Base-by-base conservation (phyloP, 2,329 filamentous ascomycete genomes). In the Calonectria pseudoreteaudii region DNA sequence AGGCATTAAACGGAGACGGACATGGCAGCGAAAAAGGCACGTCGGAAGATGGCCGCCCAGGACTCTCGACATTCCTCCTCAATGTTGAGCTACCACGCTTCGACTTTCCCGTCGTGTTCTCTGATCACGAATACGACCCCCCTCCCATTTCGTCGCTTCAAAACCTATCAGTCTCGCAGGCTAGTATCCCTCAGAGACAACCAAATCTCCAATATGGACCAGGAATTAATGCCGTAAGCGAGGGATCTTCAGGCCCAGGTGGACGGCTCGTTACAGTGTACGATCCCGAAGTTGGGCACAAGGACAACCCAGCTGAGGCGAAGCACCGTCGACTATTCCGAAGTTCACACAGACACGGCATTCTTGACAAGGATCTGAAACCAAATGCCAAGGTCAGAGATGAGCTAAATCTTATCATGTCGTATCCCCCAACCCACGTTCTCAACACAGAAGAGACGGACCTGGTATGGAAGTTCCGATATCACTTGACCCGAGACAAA, bases 311-410 rank as follows among this genome's bases (percentile, higher is more conserved):
- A 1, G 96, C 95, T 14, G 97, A 99, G 84, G 95, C 93, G 81
- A 99, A 99, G 84, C 97, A 99, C 84, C 92, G 97, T 76, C 91
- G 96, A 75, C 89, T 99, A 30, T 96, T 98, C 78, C 93, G 97
- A 83, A 98, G 95, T 83, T 95, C 97, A 79, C 91, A 93, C 80
- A 92, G 97, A 36, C 98, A 97, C 77, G 95, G 95, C n/a, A 95
- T 97, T 60, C 88, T 98, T 76, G 97, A 99, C 84, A 94, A 97
- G 78, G 97, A 99, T 82, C 88, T 98, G 75, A 98, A 98, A 82
- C 97, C 97, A 0, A 98, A 99, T 80, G 94, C 97, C 36, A 98
- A 98, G 85, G 95, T 97, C 70, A 92, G 97, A 72, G 97, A 99
- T 84, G 96, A 98, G 83, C 88, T 99, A 38, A 98, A 98, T 81